Evolutionary conservation across 805 yeast genomes (phyloP).

Genomic region (Metschnikowia borealis): DNA sequence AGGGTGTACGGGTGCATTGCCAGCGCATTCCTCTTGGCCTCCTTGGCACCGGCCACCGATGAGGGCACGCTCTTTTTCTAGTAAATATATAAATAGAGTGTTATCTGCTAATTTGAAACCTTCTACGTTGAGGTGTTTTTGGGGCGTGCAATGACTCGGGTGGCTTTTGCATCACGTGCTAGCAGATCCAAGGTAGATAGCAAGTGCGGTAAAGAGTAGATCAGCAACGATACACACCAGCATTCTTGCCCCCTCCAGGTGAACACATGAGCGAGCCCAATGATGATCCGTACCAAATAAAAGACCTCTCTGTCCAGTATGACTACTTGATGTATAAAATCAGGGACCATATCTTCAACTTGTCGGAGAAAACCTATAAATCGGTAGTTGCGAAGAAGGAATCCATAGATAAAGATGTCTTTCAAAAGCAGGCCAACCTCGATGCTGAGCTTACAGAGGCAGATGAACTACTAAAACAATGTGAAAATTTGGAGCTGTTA

Average conservation of each 20-base stretch:
- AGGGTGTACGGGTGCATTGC: conserved; percentile 7
- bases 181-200: neutral
- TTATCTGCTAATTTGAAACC: neutral
- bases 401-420: conserved; percentile 21
- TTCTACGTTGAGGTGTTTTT: neutral
- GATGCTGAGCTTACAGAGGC: conserved; percentile 39
- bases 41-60: neutral
- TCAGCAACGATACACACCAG: neutral
- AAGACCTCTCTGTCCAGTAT: conserved; percentile 54
- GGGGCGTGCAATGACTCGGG: neutral
- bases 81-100: neutral
- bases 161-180: neutral
- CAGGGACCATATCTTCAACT: conserved; percentile 47
- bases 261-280: neutral
- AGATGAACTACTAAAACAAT: conserved; percentile 37
- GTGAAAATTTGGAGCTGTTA: conserved; percentile 49
- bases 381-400: conserved; percentile 31
- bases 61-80: neutral
- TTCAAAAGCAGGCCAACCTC: conserved; percentile 23
- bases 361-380: conserved; percentile 39
- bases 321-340: conserved; percentile 65
- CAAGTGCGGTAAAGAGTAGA: neutral
- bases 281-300: conserved; percentile 62
- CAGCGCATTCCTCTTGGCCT: neutral
- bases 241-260: neutral